A percentile compares a stretch with the other conserved stretches of the same genome.
Conservation (phyloP, 2,329 filamentous ascomycete genomes). For the Arthroderma sp. region DNA sequence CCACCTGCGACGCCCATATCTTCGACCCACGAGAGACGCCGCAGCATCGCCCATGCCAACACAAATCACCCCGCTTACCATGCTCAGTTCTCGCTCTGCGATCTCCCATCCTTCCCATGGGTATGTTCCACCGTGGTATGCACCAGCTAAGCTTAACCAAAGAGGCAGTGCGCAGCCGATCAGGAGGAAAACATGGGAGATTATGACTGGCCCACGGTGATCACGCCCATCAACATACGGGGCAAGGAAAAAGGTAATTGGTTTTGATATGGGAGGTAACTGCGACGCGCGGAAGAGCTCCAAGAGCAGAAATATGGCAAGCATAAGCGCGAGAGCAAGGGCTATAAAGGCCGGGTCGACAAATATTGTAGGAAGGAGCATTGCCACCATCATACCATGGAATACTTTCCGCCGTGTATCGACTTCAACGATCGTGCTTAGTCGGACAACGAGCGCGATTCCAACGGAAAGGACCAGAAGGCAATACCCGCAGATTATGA, state of each 20-base stretch:
- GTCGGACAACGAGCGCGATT: slow-evolving; percentile 57
- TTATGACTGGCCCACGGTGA: slow-evolving; percentile 81
- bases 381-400: slow-evolving; percentile 94
- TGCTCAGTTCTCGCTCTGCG: slow-evolving; percentile 59
- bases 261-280: slow-evolving; percentile 75
- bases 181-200: slow-evolving; percentile 89
- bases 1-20: slow-evolving; percentile 83
- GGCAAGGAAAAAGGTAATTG: slow-evolving; percentile 72
- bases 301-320: slow-evolving; percentile 75
- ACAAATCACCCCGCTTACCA: slow-evolving; percentile 85
- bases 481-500: slow-evolving; percentile 65
- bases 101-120: slow-evolving; percentile 65
- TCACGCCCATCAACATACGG: slow-evolving; percentile 93
- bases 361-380: slow-evolving; percentile 79
- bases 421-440: slow-evolving; percentile 70
- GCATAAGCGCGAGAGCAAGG: slow-evolving; percentile 63
- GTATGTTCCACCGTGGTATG: slow-evolving; percentile 42
- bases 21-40: slow-evolving; percentile 74
- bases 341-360: slow-evolving; percentile 75
- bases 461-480: slow-evolving; percentile 54
- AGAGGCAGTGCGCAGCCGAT: slow-evolving; percentile 91
- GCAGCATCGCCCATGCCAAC: slow-evolving; percentile 93
- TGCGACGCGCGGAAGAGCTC: slow-evolving; percentile 85
- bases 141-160: slow-evolving; percentile 70
- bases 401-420: slow-evolving; percentile 95